A percentile compares a stretch with the other conserved stretches of the same genome.
Conservation (phyloP, 2,329 filamentous ascomycete species). For the Magnaporthiopsis poae region DNA sequence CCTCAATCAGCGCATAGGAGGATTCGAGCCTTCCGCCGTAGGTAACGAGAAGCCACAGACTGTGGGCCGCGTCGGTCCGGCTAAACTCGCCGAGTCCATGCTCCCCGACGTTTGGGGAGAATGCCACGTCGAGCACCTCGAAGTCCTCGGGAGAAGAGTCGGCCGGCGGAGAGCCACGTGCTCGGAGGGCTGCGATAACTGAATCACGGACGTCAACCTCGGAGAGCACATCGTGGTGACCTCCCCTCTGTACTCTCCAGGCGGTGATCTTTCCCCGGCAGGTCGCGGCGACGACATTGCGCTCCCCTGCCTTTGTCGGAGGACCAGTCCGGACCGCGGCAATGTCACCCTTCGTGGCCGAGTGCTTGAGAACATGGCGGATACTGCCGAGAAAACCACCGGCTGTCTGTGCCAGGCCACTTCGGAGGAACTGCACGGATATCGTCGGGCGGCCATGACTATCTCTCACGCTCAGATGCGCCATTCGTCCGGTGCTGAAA, state of each 20-base stretch:
- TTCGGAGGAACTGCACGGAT: slow-evolving; percentile 65
- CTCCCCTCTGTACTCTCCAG: slow-evolving; percentile 84
- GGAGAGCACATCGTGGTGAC: slow-evolving; percentile 64
- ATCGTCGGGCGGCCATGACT: slow-evolving; percentile 76
- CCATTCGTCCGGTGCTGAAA: slow-evolving; percentile 76
- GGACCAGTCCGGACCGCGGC: slow-evolving; percentile 68
- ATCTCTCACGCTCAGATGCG: slow-evolving; percentile 78
- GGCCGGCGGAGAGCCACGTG: background rate
- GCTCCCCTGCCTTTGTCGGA: slow-evolving; percentile 66
- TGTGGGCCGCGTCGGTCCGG: slow-evolving; percentile 42
- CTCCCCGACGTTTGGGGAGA: slow-evolving; percentile 47
- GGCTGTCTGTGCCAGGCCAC: slow-evolving; percentile 42
- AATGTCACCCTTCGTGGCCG: slow-evolving; percentile 64
- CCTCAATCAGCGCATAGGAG: slow-evolving; percentile 67
- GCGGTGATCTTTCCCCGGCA: slow-evolving; percentile 67
- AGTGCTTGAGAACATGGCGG: slow-evolving; percentile 62
- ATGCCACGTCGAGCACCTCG: slow-evolving; percentile 70
- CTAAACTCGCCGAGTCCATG: slow-evolving; percentile 40
- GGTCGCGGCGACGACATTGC: slow-evolving; percentile 72
- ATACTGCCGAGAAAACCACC: slow-evolving; percentile 73
- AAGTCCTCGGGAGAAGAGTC: slow-evolving; percentile 43
- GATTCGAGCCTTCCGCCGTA: slow-evolving; percentile 42
- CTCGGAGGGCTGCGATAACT: slow-evolving; percentile 50
- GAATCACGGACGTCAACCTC: slow-evolving; percentile 61
- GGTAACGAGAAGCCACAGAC: slow-evolving; percentile 53